Evolutionary conservation across 2,329 filamentous ascomycete species (phyloP).

Genomic region (Aureobasidium sp.): DNA sequence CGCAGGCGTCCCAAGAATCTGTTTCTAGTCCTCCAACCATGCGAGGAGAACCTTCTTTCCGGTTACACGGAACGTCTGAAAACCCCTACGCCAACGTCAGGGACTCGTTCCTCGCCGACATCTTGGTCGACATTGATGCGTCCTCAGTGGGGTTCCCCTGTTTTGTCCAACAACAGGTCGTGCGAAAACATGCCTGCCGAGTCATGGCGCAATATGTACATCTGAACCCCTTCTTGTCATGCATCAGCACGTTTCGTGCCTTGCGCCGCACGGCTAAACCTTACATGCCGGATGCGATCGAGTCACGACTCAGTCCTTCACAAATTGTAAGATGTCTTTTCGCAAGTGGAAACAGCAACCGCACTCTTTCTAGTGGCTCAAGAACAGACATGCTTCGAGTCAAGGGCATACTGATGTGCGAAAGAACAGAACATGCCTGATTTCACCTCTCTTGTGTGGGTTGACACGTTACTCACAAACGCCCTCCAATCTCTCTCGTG

Average conservation of each 20-base stretch:
- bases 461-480: background rate
- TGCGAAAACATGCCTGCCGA: background rate
- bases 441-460: background rate
- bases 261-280: background rate
- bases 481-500: background rate
- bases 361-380: background rate
- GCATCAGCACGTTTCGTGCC: background rate
- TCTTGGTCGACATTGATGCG: background rate
- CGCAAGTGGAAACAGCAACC: background rate
- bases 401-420: background rate
- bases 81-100: background rate
- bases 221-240: background rate
- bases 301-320: background rate
- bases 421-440: background rate
- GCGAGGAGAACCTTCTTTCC: background rate
- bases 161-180: background rate
- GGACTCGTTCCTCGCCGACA: background rate
- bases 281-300: background rate
- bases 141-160: background rate
- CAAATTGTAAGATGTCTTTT: background rate
- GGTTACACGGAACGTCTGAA: background rate
- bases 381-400: background rate
- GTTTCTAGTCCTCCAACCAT: background rate
- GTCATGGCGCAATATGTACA: background rate
- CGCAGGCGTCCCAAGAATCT: background rate